Conservation (phyloP, 257 asterid genomes). For the Mitragyna speciosa region DNA sequence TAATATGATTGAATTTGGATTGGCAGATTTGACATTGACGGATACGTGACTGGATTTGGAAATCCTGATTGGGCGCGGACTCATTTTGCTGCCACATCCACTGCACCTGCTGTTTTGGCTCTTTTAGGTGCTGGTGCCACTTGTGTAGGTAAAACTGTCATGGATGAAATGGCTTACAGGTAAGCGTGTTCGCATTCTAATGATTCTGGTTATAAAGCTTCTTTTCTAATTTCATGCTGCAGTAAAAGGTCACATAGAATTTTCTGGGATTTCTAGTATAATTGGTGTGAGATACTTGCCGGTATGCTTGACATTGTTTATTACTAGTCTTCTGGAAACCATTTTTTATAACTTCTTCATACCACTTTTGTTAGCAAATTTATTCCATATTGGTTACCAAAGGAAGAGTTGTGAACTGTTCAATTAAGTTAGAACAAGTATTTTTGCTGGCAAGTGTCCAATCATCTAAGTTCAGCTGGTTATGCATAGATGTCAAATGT, state of each 20-base stretch:
- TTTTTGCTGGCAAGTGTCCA: too few relatives aligned
- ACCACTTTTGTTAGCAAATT: not conserved
- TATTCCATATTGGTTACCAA: not conserved
- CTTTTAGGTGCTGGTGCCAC: slow-evolving; percentile 79
- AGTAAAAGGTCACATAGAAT: not conserved
- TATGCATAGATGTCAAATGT: too few relatives aligned
- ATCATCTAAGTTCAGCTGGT: too few relatives aligned
- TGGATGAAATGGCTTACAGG: slow-evolving; percentile 99
- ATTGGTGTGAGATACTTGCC: not conserved
- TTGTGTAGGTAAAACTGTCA: slow-evolving; percentile 72
- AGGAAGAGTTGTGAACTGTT: not conserved
- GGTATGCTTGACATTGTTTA: not conserved
- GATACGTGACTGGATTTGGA: slow-evolving; percentile 80
- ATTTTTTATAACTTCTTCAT: not conserved
- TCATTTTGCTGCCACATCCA: slow-evolving; percentile 62
- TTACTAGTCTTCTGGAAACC: not conserved
- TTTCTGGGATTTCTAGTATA: not conserved
- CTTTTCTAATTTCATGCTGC: not conserved
- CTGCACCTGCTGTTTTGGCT: slow-evolving; percentile 63
- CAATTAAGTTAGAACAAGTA: not conserved
- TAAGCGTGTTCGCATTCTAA: slow-evolving; percentile 9
- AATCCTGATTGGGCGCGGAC: slow-evolving; percentile 86
- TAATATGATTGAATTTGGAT: slow-evolving; percentile 10
- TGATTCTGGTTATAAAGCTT: not conserved
- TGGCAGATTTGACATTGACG: slow-evolving; percentile 73